phyloP scores from a whole-genome alignment of 2,329 filamentous ascomycete species.

The Penicillium verrucosum region DNA sequence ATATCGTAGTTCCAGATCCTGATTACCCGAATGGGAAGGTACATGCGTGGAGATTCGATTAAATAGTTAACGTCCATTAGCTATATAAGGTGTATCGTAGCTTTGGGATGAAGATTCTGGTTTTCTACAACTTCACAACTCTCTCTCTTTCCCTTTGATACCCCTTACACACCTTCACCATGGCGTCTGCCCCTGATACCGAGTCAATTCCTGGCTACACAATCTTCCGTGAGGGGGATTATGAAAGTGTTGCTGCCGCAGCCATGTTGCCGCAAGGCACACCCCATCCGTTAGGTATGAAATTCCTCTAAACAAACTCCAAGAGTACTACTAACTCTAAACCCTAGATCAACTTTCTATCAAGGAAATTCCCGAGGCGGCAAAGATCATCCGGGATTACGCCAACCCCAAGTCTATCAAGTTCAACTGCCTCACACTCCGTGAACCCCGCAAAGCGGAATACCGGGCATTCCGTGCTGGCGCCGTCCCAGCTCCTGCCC shows the following conservation, averaged over 20 bases:
- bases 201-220: slow-evolving; percentile 28
- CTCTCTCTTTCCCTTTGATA: slow-evolving; percentile 4
- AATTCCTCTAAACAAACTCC: neutral
- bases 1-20: slow-evolving; percentile 5
- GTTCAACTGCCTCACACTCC: slow-evolving; percentile 53
- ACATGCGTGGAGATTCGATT: slow-evolving; percentile 20
- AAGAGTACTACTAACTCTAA: slow-evolving; percentile 1
- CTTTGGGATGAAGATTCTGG: neutral
- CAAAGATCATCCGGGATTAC: slow-evolving; percentile 29
- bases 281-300: slow-evolving; percentile 24
- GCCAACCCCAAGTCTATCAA: slow-evolving; percentile 31
- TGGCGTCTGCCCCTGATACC: slow-evolving; percentile 27
- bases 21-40: slow-evolving; percentile 26
- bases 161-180: slow-evolving; percentile 11
- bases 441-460: slow-evolving; percentile 42
- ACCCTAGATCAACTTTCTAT: slow-evolving; percentile 28
- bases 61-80: slow-evolving; percentile 7
- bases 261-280: slow-evolving; percentile 22
- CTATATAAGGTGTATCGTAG: slow-evolving; percentile 17
- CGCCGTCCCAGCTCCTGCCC: slow-evolving; percentile 30
- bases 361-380: slow-evolving; percentile 27
- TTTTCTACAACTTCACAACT: slow-evolving; percentile 13
- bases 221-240: slow-evolving; percentile 28
- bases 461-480: slow-evolving; percentile 35
- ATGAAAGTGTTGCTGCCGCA: slow-evolving; percentile 26